Evolutionary conservation across 1,284 basidiomycete genomes (phyloP).

Genomic region (Kalmanozyma brasiliensis): DNA sequence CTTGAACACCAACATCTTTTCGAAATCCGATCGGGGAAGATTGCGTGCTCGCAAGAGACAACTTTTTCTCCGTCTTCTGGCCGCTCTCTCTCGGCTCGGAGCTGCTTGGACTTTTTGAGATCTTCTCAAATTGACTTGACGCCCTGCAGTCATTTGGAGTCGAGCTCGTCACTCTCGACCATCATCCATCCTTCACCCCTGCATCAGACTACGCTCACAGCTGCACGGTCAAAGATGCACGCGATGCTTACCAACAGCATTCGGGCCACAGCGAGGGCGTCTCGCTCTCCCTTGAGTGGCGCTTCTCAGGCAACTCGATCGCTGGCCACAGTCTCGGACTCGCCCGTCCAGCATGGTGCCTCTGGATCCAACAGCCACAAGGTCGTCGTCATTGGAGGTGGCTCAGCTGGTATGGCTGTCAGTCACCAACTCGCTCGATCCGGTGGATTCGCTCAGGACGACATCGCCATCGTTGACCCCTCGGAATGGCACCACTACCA

Average conservation of each 20-base stretch:
- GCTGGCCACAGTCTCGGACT: slow-evolving; percentile 38
- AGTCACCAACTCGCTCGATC: slow-evolving; percentile 73
- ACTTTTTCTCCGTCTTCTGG: background rate
- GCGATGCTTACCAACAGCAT: slow-evolving; percentile 34
- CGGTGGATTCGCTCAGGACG: slow-evolving; percentile 43
- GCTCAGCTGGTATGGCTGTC: slow-evolving; percentile 68
- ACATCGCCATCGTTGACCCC: slow-evolving; percentile 62
- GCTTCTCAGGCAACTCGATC: slow-evolving; percentile 19
- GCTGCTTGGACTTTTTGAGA: no score
- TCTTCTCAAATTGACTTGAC: slow-evolving; percentile 5
- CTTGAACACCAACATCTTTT: background rate
- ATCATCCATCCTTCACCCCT: slow-evolving; percentile 8
- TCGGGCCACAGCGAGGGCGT: slow-evolving; percentile 15
- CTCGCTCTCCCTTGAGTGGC: slow-evolving; percentile 20
- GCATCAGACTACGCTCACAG: no score
- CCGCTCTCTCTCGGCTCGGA: no score
- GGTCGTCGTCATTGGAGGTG: slow-evolving; percentile 68
- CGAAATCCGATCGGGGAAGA: background rate
- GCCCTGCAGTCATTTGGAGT: no score
- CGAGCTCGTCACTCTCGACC: background rate
- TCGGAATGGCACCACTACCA: slow-evolving; percentile 63
- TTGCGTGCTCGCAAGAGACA: slow-evolving; percentile 17
- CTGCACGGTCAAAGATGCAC: slow-evolving; percentile 27
- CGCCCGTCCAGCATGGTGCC: slow-evolving; percentile 33
- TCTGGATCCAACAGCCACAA: slow-evolving; percentile 54